Base-by-base conservation (phyloP, 2,329 filamentous ascomycete species). In the Endothia cerciana region DNA sequence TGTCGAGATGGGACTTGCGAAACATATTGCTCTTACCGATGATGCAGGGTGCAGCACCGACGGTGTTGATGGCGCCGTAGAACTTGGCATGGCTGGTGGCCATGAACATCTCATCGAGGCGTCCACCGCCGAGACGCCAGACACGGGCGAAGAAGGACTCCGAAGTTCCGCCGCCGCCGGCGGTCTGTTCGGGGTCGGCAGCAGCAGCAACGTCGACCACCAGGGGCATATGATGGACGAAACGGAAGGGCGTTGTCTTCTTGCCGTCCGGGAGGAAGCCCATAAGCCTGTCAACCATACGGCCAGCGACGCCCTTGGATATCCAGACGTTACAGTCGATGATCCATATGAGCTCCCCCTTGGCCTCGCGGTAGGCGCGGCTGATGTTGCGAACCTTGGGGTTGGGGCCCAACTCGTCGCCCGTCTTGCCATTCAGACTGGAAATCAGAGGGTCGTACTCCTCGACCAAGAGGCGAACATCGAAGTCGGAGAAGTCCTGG, bases 11-110 rank as follows among this genome's bases (percentile, higher is more conserved):
- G 0, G 92, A 92, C 68, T 91, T 92, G 66, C 95, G 91, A 79
- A 98, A 99, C 94, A 99, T 98, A 80, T 96, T 98, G 73, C 93
- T 97, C 80, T 99, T 99, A 60, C 95, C 95, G 28, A 98, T 90
- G 65, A 97, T 91, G 77, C 95, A 99, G 10, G 96, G 95, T 0
- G 95, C 95, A 62, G 98, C 80, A 3, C 91, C 85, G 19, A 97
- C 92, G 0, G 92, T 92, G 78, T 98, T 98, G 84, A 99, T 99
- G 68, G 94, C 95, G 10, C 90, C 91, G 80, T 99, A 99, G 83
- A 99, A 98, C 75, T 99, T 99, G 72, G 93, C 93, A 77, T 99
- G 95, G 0, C 93, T 88, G 0, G 93, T 95, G 0, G 93, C 90
- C 85, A 99, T 91, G 80, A 98, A 99, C 77, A 94, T 88, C 75